Conservation (phyloP, 1,139 yeast species). For the Entelexis paramagnoliae region DNA sequence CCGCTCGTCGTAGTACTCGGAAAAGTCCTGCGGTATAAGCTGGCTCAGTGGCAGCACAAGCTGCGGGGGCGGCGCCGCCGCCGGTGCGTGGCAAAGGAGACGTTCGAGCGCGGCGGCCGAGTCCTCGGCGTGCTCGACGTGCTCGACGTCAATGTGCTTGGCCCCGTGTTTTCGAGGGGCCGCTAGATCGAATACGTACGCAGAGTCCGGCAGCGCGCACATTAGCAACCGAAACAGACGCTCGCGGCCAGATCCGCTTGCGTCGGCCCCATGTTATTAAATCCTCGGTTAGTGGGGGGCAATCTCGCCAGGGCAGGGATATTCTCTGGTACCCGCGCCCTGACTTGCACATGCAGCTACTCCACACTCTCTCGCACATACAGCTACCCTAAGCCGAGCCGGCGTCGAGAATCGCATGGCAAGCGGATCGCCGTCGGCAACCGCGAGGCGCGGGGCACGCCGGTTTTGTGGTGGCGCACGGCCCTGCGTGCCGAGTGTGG, state of each 20-base stretch:
- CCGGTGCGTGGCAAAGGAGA: too few species aligned
- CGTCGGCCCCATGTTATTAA: too few species aligned
- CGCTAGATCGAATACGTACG: background rate
- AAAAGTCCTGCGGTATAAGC: background rate
- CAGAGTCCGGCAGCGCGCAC: background rate
- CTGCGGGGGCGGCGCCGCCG: too few species aligned
- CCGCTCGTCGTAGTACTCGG: background rate
- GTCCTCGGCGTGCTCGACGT: background rate
- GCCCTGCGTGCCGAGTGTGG: too few species aligned
- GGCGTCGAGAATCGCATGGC: too few species aligned
- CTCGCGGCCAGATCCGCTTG: too few species aligned
- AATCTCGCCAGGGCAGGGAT: background rate
- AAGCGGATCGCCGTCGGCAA: too few species aligned
- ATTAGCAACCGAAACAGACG: too few species aligned
- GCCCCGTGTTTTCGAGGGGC: background rate
- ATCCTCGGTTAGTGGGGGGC: constrained; percentile 3
- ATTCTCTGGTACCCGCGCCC: background rate
- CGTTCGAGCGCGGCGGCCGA: background rate
- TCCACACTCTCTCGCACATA: constrained; percentile 3
- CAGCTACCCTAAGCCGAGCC: background rate
- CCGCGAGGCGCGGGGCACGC: too few species aligned
- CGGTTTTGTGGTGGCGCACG: too few species aligned
- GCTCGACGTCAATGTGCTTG: background rate
- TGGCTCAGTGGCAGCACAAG: constrained; percentile 3
- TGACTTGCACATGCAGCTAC: background rate